These are phyloP conservation scores for Silene conica DNA, from an alignment of 148 eudicot species.

Conservation along the genomic window DNA sequence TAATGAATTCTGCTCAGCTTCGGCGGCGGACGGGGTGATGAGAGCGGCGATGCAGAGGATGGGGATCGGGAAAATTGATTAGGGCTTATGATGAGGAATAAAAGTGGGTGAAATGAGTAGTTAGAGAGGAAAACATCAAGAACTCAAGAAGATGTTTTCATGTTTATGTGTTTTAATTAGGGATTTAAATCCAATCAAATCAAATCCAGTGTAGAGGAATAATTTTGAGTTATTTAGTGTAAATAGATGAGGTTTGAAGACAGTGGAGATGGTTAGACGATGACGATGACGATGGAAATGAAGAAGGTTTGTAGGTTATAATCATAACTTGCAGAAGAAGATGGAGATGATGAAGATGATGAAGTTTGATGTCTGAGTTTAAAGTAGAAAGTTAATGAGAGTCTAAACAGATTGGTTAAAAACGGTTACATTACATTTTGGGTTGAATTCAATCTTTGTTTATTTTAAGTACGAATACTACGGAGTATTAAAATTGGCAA, in stretches of 20 bases:
- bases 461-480: no score
- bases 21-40: slow-evolving; percentile 42
- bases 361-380: slow-evolving; percentile 9
- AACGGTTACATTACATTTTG: neutral
- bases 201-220: slow-evolving; percentile 21
- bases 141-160: neutral
- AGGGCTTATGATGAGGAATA: neutral
- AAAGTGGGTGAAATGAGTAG: neutral
- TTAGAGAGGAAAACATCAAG: neutral
- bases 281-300: slow-evolving; percentile 5
- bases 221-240: slow-evolving; percentile 20
- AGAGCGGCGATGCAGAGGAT: slow-evolving; percentile 47
- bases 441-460: no score
- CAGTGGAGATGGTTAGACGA: neutral
- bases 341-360: no score
- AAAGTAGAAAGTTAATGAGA: slow-evolving; percentile 7
- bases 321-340: neutral
- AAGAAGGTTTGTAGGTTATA: neutral
- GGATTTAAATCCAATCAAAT: no score
- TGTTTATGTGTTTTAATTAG: neutral
- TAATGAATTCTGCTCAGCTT: slow-evolving; percentile 36
- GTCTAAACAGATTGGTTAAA: neutral
- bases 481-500: no score
- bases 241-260: slow-evolving; percentile 24
- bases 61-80: slow-evolving; percentile 61